Evolutionary conservation across 768 basidiomycete species (phyloP).

Genomic region (Boletus bicolor): DNA sequence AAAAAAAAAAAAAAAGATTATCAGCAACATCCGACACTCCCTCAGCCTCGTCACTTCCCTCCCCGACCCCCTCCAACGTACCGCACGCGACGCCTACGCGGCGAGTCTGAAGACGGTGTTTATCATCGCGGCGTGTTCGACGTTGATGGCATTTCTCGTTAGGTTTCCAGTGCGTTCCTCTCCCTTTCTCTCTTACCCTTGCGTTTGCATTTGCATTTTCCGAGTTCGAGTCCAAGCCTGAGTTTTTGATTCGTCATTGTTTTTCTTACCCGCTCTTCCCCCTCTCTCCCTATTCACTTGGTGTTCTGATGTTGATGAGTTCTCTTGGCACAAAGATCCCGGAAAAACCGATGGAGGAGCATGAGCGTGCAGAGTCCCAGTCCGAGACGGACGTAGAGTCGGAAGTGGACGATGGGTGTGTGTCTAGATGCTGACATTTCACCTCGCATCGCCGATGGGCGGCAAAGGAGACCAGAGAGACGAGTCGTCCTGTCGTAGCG

Average conservation of each 20-base stretch:
- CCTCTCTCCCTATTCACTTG: too few species aligned
- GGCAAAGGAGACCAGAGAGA: too few species aligned
- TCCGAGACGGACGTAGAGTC: background rate
- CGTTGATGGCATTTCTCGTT: conserved; percentile 15
- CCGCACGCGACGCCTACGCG: conserved; percentile 20
- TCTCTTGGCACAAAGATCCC: conserved; percentile 6
- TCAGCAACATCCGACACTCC: conserved; percentile 18
- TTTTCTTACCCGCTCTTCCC: too few species aligned
- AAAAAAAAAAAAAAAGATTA: conserved; percentile 5
- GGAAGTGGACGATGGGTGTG: background rate
- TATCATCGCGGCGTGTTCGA: conserved; percentile 19
- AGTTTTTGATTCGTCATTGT: too few species aligned
- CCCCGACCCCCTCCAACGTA: conserved; percentile 13
- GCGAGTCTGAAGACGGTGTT: conserved; percentile 19
- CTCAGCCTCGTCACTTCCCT: conserved; percentile 13
- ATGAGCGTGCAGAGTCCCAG: background rate
- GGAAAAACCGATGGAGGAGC: conserved; percentile 6
- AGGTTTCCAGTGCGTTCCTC: conserved; percentile 14
- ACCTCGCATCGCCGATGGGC: too few species aligned
- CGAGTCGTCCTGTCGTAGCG: too few species aligned
- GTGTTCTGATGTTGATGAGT: background rate
- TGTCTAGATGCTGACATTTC: too few species aligned
- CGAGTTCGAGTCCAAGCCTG: too few species aligned
- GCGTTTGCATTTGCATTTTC: too few species aligned
- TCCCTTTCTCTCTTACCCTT: background rate